Conservation (phyloP, 768 basidiomycete genomes). For the Tulasnella sp. region DNA sequence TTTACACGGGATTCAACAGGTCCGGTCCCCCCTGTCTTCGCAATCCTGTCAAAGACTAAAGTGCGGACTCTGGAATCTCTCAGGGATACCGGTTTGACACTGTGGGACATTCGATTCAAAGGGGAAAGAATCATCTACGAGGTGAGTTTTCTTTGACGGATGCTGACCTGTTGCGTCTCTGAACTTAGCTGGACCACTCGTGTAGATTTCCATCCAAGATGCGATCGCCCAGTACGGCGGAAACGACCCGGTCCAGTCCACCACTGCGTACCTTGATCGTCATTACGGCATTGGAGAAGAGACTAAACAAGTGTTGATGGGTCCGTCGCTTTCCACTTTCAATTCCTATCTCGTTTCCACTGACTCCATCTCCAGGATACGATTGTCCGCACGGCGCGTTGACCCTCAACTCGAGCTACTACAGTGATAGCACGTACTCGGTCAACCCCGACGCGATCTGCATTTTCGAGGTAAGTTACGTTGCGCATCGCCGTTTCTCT, state of each 20-base stretch:
- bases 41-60: background rate
- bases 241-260: conserved; percentile 4
- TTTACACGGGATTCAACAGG: conserved; percentile 4
- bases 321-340: background rate
- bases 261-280: background rate
- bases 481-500: background rate
- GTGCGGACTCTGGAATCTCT: background rate
- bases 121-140: conserved; percentile 5
- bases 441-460: background rate
- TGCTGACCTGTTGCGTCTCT: background rate
- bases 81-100: conserved; percentile 2
- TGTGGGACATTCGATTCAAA: conserved; percentile 7
- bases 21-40: background rate
- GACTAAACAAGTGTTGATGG: background rate
- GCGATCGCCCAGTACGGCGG: background rate
- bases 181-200: background rate
- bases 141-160: background rate
- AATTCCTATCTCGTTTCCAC: background rate
- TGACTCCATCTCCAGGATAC: background rate
- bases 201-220: background rate
- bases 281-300: background rate
- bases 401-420: background rate
- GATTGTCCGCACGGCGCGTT: conserved; percentile 1
- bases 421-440: background rate
- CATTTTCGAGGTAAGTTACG: conserved; percentile 2